Evolutionary conservation across 176 grass and related monocot species (phyloP).

Genomic region (Typha latifolia): DNA sequence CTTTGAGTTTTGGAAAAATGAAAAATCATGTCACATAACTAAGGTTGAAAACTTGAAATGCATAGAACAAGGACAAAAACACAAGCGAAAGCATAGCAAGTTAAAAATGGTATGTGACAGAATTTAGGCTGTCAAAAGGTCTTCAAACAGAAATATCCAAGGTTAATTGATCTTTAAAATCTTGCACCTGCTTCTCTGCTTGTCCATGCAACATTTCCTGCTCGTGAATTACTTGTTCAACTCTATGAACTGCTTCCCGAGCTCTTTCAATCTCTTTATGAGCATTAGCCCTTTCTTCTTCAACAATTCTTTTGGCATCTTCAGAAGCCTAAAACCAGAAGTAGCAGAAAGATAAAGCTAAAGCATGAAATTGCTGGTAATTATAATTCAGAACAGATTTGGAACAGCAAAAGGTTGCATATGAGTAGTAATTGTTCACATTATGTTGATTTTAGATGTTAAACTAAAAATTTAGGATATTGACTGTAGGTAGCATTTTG

Average conservation of each 20-base stretch:
- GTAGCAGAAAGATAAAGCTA: slow-evolving; percentile 4
- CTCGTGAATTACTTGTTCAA: slow-evolving; percentile 69
- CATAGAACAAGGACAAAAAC: neutral
- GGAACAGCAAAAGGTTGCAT: too few relatives aligned
- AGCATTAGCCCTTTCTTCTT: slow-evolving; percentile 77
- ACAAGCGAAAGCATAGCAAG: too few relatives aligned
- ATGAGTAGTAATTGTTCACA: too few relatives aligned
- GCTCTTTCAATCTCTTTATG: slow-evolving; percentile 62
- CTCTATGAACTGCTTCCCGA: slow-evolving; percentile 55
- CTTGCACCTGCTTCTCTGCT: slow-evolving; percentile 57
- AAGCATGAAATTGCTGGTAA: neutral
- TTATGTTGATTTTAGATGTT: too few relatives aligned
- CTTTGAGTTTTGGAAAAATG: slow-evolving; percentile 30
- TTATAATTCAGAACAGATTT: too few relatives aligned
- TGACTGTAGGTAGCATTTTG: too few relatives aligned
- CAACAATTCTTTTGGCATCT: slow-evolving; percentile 82
- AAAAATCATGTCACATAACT: slow-evolving; percentile 2
- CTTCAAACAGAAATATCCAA: too few relatives aligned
- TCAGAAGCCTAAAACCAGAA: slow-evolving; percentile 64
- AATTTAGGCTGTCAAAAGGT: too few relatives aligned
- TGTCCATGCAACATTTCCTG: slow-evolving; percentile 43
- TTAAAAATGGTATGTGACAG: too few relatives aligned
- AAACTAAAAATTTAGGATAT: too few relatives aligned
- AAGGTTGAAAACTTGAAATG: neutral
- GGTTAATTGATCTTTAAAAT: too few relatives aligned